Base-by-base conservation (phyloP, 2,329 filamentous ascomycete genomes). In the Harringtonia aguacate region DNA sequence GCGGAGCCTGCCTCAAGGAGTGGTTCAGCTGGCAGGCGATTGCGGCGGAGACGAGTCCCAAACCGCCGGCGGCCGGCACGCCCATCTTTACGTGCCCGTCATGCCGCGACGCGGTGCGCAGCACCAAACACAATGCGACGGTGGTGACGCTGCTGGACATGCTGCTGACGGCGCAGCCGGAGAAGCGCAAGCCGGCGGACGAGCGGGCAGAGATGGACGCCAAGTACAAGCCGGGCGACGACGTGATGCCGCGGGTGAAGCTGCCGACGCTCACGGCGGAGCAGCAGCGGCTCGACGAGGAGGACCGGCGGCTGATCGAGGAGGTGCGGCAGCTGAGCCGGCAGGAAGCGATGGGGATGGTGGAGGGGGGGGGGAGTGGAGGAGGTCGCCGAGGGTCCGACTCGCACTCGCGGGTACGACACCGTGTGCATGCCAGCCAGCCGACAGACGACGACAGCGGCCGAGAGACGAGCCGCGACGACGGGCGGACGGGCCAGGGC, bases 1-100 rank as follows among this genome's bases (percentile, higher is more conserved):
- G 92, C 68, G 92, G 89, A 51, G 84, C 86, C 33, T 98, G 92
- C 59, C 64, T 97, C 47, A 95, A 94, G 62, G 87, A 94, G 68
- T 98, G 92, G 92, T 98, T 97, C 60, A 69, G 72, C 50, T 92
- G 80, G 63, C 87, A 95, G 61, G 80, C 81, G 31, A 68, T 72
- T 27, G 69, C 71, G 14, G 74, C 73, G 36, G 74, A 73, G 50
- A 66, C 62, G 46, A 64, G 66, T 3, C 72, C 71, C 13, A 64
- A 64, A 12, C 66, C 69, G 35, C 70, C 77, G 50, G 53, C 68
- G 43, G 57, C 71, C 52, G 56, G 72, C 55, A 48, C 69, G 55
- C 54, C 64, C 50, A 58, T 74, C 57, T 94, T 87, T 61, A 95
- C 88, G 37, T 98, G 92, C 66, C 92, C 92, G 34, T 84, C 87